These are phyloP conservation scores for Aureobasidium sp. DNA, from an alignment of 2,329 filamentous ascomycete genomes.

Conservation along the genomic window DNA sequence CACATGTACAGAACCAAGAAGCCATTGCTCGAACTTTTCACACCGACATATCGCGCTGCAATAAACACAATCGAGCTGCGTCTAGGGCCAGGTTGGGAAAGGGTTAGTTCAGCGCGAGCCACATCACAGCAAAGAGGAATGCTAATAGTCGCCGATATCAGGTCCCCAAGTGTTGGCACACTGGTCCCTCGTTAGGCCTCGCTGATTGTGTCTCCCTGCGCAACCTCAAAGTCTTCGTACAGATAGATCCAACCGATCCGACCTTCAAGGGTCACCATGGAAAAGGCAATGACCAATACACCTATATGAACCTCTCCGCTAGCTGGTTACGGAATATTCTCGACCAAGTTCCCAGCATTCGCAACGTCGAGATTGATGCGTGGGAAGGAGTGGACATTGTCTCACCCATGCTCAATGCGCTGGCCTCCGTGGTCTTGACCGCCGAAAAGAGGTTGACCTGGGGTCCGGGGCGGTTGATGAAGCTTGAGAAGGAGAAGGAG, in stretches of 20 bases:
- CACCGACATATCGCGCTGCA: conserved; percentile 50
- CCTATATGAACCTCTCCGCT: conserved; percentile 62
- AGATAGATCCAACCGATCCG: conserved; percentile 60
- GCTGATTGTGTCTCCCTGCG: conserved; percentile 54
- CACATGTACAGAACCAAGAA: conserved; percentile 67
- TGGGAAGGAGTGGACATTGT: conserved; percentile 58
- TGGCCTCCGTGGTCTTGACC: conserved; percentile 48
- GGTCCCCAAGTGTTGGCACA: conserved; percentile 64
- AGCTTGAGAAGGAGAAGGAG: conserved; percentile 39
- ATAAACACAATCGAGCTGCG: conserved; percentile 62
- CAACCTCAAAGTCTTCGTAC: conserved; percentile 57
- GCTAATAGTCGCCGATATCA: background rate
- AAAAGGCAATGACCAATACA: conserved; percentile 49
- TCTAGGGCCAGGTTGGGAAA: conserved; percentile 65
- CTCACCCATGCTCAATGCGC: conserved; percentile 56
- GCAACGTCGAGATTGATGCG: conserved; percentile 62
- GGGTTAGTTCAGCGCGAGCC: conserved; percentile 21
- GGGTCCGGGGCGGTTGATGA: conserved; percentile 64
- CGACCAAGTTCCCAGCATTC: conserved; percentile 48
- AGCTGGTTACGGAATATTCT: conserved; percentile 53
- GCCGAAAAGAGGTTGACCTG: conserved; percentile 53
- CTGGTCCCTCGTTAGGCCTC: conserved; percentile 58
- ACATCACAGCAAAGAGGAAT: background rate
- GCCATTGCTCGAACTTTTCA: conserved; percentile 61
- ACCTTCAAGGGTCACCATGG: conserved; percentile 61